phyloP scores from a whole-genome alignment of 768 basidiomycete genomes.

The Boletus barrowsii region DNA sequence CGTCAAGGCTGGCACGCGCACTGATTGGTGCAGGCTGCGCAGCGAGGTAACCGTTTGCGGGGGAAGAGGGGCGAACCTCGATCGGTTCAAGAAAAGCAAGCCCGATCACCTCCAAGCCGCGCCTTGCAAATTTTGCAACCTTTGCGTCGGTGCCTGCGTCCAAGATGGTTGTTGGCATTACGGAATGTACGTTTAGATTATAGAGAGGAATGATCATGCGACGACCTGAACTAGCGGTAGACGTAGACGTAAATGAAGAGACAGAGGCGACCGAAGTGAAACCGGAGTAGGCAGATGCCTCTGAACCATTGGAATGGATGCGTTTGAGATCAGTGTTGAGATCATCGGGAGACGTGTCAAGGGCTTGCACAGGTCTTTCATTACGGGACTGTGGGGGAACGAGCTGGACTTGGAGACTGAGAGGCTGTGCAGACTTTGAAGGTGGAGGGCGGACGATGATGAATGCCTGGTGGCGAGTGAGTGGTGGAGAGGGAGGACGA shows the following conservation, averaged over 20 bases:
- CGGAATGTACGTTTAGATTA: constrained; percentile 84
- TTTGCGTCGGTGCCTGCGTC: constrained; percentile 89
- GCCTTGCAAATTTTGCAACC: constrained; percentile 71
- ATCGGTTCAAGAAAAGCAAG: constrained; percentile 78
- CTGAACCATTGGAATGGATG: constrained; percentile 49
- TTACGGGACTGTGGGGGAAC: constrained; percentile 57
- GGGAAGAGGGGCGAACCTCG: constrained; percentile 54
- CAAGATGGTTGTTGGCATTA: constrained; percentile 80
- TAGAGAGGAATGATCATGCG: constrained; percentile 82
- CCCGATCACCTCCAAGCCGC: constrained; percentile 74
- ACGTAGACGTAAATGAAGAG: constrained; percentile 39
- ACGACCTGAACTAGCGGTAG: constrained; percentile 48
- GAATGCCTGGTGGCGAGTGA: constrained; percentile 58
- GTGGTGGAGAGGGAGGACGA: constrained; percentile 1
- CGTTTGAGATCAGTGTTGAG: constrained; percentile 27
- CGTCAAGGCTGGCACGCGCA: constrained; percentile 32
- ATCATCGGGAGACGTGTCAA: constrained; percentile 39
- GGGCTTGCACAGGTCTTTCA: constrained; percentile 42
- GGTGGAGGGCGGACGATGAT: constrained; percentile 91
- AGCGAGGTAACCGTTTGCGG: constrained; percentile 10
- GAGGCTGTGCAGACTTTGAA: constrained; percentile 76
- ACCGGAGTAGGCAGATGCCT: constrained; percentile 42
- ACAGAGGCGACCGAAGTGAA: constrained; percentile 46
- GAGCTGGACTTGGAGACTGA: constrained; percentile 90
- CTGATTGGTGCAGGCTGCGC: constrained; percentile 7